Base-by-base conservation (phyloP, 164 flowering plant genomes). In the Echeveria elegans region DNA sequence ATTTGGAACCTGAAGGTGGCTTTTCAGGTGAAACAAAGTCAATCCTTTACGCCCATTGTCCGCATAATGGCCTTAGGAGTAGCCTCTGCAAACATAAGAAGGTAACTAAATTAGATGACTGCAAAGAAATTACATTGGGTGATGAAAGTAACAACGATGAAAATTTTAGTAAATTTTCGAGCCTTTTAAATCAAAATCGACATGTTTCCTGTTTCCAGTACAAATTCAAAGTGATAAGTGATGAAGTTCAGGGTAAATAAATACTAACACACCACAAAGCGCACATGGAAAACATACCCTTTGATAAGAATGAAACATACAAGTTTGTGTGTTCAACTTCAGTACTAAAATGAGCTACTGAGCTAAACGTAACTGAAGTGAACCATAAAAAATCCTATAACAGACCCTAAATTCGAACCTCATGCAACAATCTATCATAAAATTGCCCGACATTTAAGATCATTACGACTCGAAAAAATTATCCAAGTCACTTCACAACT, bases 41-140 rank as follows among this genome's bases (percentile, higher is more conserved):
- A 88, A 80, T 31, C 95, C 95, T 75, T 86, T 86, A 86, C 88
- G 60, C 85, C 82, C 91, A 88, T 88, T 21, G 86, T 80, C 36
- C 89, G 82, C 88, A 88, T 71, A 50, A 88, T 81, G 32, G 91
- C 81, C 78, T 88, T 88, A 16, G 95, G 95, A 0, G 92, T 88
- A 28, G 94, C 94, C 76, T 88, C 94, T 88, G 86, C 72, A 76
- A 66, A 47, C 41, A 65, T 31, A 6, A 6, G 31, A 53, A 26
- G 60, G 0, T 52, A 24, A 53, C 11, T 0, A 24, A 26, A 0
- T 24, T 53, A 0, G 1, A 53, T 10, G 31, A 10, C 60, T 10
- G 2, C 31, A 21, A 23, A 53, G 60, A 10, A 9, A 0, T 53
- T 26, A 53, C n/a, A n/a, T n/a, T n/a, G n/a, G n/a, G n/a, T n/a